Evolutionary conservation across 345 rosid genomes (phyloP), one percentile per base, ranked within the genome.

Genomic region (Durio zibethinus): DNA sequence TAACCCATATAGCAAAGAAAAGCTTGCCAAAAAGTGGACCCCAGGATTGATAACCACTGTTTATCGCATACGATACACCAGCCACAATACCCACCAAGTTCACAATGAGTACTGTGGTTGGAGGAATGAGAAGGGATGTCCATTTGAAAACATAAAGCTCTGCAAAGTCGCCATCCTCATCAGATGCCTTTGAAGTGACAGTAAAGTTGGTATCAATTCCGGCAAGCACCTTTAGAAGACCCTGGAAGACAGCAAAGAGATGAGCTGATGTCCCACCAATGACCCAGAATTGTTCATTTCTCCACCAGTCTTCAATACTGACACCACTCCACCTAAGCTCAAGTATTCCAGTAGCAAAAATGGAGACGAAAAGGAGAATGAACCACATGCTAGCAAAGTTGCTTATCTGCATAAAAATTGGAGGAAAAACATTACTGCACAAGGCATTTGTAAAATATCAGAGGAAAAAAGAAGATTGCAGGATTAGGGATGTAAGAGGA

Each of bases 1-100:
- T 88, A 48, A 96, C 99, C 99, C 99, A 96, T 31, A 96, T 76
- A 57, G 98, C 98, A 1, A 95, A 95, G 92, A 95, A 95, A 77
- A 95, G 90, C 91, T 89, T 93, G 65, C 99, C 99, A 12, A 95
- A 95, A 36, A 95, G 94, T 0, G 99, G 98, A 65, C 99, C 98
- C 99, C 99, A 96, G 0, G 99, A 96, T 72, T 96, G 99, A 86
- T 96, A 96, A 4, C 99, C 99, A 2, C 99, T 96, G 91, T 96
- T 96, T 42, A 93, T 84, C 35, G 99, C 99, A 40, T 79, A 93
- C 0, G 99, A 96, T 25, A 96, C 94, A n/a, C 99, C 99, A 3
- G 99, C 99, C 61, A 96, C 99, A n/a, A 96, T 91, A 42, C 99
- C 98, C 27, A 96, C 89, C 80, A 96, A 64, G 91, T 96, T 96